Conservation (phyloP, 108 stramenopile species). For the Skeletonema menzelii region DNA sequence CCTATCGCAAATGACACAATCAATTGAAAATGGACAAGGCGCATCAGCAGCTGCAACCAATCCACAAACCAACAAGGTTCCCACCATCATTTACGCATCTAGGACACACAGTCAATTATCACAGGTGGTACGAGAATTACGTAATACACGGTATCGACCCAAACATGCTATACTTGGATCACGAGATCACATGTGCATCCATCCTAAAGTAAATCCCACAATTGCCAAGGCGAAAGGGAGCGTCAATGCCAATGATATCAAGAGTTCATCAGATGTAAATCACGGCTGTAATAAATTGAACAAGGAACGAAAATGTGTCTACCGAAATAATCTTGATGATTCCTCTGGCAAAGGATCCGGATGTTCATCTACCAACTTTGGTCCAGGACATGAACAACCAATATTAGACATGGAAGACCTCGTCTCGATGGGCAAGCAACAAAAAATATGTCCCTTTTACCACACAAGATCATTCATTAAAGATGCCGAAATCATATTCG, state of each 20-base stretch:
- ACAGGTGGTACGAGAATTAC: slow-evolving; percentile 95
- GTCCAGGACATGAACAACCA: slow-evolving; percentile 50
- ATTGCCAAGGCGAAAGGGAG: slow-evolving; percentile 36
- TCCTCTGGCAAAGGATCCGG: slow-evolving; percentile 28
- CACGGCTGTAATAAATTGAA: slow-evolving; percentile 81
- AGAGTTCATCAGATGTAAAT: slow-evolving; percentile 60
- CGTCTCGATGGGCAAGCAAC: slow-evolving; percentile 68
- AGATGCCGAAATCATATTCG: slow-evolving; percentile 89
- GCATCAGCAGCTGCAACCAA: neutral
- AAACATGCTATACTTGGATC: slow-evolving; percentile 92
- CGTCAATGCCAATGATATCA: slow-evolving; percentile 12
- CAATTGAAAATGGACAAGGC: neutral
- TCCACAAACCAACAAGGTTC: slow-evolving; percentile 19
- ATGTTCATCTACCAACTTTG: neutral
- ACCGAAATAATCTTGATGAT: slow-evolving; percentile 76
- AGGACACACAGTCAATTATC: slow-evolving; percentile 96
- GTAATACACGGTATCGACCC: slow-evolving; percentile 92
- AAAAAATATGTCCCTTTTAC: slow-evolving; percentile 95
- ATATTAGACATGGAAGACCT: slow-evolving; percentile 98
- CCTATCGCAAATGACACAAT: neutral
- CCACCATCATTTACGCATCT: slow-evolving; percentile 95
- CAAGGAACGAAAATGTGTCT: slow-evolving; percentile 80
- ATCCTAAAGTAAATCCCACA: slow-evolving; percentile 82
- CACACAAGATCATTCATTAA: slow-evolving; percentile 72
- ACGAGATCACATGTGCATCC: slow-evolving; percentile 96